Percentiles rank a stretch among this genome's conserved stretches.
Evolutionary conservation across 75 land plant genomes (phyloP).

Genomic region (Pinus taeda): DNA sequence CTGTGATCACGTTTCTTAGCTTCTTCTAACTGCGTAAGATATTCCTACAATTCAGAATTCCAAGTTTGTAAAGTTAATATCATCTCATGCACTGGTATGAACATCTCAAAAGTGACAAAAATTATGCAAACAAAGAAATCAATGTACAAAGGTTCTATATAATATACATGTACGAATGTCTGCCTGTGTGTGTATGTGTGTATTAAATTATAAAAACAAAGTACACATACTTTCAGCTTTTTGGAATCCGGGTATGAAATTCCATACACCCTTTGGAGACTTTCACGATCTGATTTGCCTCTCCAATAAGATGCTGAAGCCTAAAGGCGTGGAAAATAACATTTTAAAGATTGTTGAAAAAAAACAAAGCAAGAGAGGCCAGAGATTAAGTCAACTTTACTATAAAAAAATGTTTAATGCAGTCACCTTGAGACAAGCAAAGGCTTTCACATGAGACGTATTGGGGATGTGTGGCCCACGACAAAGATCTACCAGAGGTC

Average conservation of each 20-base stretch:
- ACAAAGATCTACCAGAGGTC: constrained; percentile 95
- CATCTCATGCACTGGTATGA: no score
- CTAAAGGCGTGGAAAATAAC: constrained; percentile 28
- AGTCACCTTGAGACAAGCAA: constrained; percentile 83
- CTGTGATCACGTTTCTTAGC: constrained; percentile 98
- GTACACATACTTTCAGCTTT: constrained; percentile 60
- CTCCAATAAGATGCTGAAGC: constrained; percentile 99
- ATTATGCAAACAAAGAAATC: neutral
- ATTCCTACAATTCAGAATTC: constrained; percentile 49
- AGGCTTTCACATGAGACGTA: constrained; percentile 96
- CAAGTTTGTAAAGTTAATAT: neutral
- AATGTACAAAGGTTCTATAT: neutral
- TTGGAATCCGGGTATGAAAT: constrained; percentile 91
- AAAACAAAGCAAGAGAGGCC: neutral
- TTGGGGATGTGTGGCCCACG: constrained; percentile 99
- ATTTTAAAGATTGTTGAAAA: neutral
- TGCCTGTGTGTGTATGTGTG: no score
- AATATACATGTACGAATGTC: no score
- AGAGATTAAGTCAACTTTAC: neutral
- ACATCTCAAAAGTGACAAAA: neutral
- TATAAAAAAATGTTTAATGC: neutral
- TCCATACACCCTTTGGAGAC: constrained; percentile 97
- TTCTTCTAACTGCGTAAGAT: constrained; percentile 67
- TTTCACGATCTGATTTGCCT: constrained; percentile 88
- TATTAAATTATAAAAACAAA: neutral